Evolutionary conservation across 305 asterid genomes (phyloP), one percentile per base, ranked within the genome.

Genomic region (Galium porrigens): DNA sequence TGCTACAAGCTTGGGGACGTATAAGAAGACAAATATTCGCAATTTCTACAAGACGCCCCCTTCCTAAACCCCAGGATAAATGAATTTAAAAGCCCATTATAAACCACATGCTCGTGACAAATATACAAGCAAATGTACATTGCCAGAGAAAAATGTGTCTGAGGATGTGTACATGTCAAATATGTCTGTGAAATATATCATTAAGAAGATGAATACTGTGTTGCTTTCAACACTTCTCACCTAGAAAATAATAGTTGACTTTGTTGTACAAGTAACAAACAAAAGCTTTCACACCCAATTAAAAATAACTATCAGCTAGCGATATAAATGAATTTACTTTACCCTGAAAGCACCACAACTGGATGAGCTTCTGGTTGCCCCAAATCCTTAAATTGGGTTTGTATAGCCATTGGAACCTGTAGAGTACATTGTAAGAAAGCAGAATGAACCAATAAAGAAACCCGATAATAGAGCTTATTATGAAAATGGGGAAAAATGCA

Each of bases 361-460:
- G 99, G 99, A 81, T 92, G 97, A 68, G 86, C 80, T 75, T 84
- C 97, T 64, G 79, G 77, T 71, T 87, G 94, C 85, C 74, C 66
- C 62, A 80, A 54, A 54, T 85, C 79, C 68, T 72, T 58, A 73
- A 78, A 85, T 57, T 74, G 81, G 67, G 79, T 78, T 74, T 83
- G 82, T 72, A 92, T 83, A 75, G 83, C 86, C 67, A 79, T 73
- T 54, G 99, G 99, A 55, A 89, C 88, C 99, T 92, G 77, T 68
- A 69, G 75, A 63, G 68, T 57, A 60, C 65, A 61, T 53, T 15
- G 63, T 68, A 30, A 63, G 62, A 54, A 41, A 49, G 37, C 39
- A 41, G n/a, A 57, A 42, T 32, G 29, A 14, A 56, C 34, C 51
- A 17, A 8, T 30, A 25, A 30, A 52, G 49, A 61, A 8, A 65